Conservation (phyloP, 73 alveolate genomes). For the Symbiodinium pilosum region DNA sequence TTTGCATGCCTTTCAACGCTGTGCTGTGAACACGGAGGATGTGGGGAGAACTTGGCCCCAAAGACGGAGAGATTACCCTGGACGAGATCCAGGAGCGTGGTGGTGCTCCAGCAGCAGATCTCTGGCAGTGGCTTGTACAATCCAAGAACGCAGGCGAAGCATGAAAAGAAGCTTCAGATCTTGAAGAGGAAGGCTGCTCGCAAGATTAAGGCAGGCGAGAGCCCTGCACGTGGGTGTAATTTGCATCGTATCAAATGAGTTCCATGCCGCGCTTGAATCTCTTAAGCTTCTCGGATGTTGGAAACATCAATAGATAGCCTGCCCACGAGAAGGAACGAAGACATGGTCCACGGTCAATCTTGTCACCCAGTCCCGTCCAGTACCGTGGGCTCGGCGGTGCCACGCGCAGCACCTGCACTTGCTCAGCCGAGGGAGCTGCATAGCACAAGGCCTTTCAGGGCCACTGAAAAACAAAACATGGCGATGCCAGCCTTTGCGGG, state of each 20-base stretch:
- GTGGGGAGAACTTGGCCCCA: constrained; percentile 86
- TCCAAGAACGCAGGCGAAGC: constrained; percentile 10
- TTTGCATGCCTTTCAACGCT: no score
- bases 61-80: constrained; percentile 36
- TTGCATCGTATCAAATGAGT: no score
- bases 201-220: constrained; percentile 63
- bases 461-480: not conserved
- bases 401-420: not conserved
- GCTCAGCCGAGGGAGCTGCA: no score
- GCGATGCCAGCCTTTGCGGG: not conserved
- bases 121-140: no score
- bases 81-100: constrained; percentile 43
- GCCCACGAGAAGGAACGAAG: no score
- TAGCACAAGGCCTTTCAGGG: not conserved
- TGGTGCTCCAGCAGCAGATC: not conserved
- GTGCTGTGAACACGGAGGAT: not conserved
- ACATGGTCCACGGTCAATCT: no score
- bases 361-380: no score
- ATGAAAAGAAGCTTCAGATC: constrained; percentile 7
- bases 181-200: constrained; percentile 28
- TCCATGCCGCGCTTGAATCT: no score
- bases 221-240: no score
- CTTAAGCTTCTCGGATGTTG: no score
- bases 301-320: no score
- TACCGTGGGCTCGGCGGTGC: not conserved